phyloP scores from a whole-genome alignment of 441 rosid genomes.

The Populus tomentosa region DNA sequence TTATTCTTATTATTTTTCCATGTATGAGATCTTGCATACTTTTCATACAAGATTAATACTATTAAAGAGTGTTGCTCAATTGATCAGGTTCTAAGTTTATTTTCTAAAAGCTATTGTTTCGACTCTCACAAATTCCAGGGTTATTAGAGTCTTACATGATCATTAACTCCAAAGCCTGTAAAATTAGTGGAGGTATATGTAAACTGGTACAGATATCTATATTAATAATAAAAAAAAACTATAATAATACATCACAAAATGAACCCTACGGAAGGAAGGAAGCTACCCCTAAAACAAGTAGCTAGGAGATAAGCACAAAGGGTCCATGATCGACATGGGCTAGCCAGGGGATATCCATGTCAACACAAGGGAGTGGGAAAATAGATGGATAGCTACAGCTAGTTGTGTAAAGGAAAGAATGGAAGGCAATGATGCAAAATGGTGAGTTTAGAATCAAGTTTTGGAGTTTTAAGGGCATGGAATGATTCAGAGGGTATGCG shows the following conservation, averaged over 20 bases:
- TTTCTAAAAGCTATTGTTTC: accelerated
- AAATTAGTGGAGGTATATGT: too few species aligned
- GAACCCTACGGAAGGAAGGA: not conserved
- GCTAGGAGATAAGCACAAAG: not conserved
- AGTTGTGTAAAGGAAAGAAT: not conserved
- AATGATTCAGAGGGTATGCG: constrained; percentile 25
- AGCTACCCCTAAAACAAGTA: not conserved
- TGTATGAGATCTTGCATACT: too few species aligned
- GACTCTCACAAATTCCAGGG: too few species aligned
- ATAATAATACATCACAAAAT: constrained; percentile 22
- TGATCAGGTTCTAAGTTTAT: constrained; percentile 20
- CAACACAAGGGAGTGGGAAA: not conserved
- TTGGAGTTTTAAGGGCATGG: constrained; percentile 16
- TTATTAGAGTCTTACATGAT: too few species aligned
- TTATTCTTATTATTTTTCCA: too few species aligned
- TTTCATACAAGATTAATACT: too few species aligned
- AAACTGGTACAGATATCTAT: too few species aligned
- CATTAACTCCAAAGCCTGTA: too few species aligned
- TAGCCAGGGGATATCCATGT: not conserved
- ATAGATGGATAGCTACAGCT: not conserved
- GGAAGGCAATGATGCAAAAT: constrained; percentile 28
- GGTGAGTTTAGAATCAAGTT: constrained; percentile 29
- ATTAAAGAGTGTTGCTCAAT: not conserved
- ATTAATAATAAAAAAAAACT: constrained; percentile 8
- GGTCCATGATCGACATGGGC: too few species aligned